phyloP scores from a whole-genome alignment of 2,329 filamentous ascomycete genomes.

The Epichloe festucae region DNA sequence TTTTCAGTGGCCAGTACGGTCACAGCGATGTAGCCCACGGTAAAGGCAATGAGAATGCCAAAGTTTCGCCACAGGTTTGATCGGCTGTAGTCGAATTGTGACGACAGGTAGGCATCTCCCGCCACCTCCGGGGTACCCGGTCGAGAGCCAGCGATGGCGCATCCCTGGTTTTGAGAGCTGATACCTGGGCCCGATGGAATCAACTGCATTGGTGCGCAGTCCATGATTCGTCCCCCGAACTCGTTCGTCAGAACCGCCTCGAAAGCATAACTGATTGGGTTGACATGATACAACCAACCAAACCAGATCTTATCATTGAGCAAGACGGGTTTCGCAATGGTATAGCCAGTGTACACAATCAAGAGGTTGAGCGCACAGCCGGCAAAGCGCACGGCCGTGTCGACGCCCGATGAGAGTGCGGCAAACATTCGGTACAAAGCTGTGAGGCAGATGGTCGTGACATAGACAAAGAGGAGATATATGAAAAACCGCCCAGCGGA shows the following conservation, averaged over 20 bases:
- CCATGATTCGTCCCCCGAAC: slow-evolving; percentile 38
- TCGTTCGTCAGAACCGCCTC: slow-evolving; percentile 56
- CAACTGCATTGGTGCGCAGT: slow-evolving; percentile 27
- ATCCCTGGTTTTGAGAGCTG: slow-evolving; percentile 33
- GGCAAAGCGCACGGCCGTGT: slow-evolving; percentile 22
- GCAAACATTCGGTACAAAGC: slow-evolving; percentile 40
- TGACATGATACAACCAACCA: slow-evolving; percentile 54
- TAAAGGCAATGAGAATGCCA: slow-evolving; percentile 59
- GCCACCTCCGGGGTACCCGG: slow-evolving; percentile 29
- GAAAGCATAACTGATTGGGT: slow-evolving; percentile 54
- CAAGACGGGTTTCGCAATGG: slow-evolving; percentile 33
- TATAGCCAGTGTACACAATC: slow-evolving; percentile 35
- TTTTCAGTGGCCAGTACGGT: slow-evolving; percentile 55
- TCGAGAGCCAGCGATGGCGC: slow-evolving; percentile 33
- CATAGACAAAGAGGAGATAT: slow-evolving; percentile 32
- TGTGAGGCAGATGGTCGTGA: slow-evolving; percentile 48
- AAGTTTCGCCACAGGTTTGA: slow-evolving; percentile 58
- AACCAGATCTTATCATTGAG: slow-evolving; percentile 47
- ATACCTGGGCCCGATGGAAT: slow-evolving; percentile 31
- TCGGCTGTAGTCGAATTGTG: slow-evolving; percentile 38
- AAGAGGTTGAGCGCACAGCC: slow-evolving; percentile 41
- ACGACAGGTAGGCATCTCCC: slow-evolving; percentile 42
- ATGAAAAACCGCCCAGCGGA: slow-evolving; percentile 32
- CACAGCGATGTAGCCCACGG: slow-evolving; percentile 57
- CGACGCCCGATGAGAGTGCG: slow-evolving; percentile 3